phyloP scores from a whole-genome alignment of 2,329 filamentous ascomycete species.

The Cladorrhinum sp. region DNA sequence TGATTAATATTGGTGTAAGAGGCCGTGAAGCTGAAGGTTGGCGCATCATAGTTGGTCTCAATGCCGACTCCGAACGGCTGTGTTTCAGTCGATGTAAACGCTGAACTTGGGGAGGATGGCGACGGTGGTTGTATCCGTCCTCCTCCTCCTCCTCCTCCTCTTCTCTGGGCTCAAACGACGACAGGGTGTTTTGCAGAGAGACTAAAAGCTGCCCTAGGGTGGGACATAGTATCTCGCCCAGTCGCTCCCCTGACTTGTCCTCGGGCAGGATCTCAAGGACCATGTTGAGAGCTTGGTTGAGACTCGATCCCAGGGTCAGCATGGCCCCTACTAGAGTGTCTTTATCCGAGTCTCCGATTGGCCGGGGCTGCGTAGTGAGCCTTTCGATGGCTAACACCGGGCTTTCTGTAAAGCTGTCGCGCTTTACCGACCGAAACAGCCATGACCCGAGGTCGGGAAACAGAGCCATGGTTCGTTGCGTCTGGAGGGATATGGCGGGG shows the following conservation, averaged over 20 bases:
- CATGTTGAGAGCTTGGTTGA: constrained; percentile 25
- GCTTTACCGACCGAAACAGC: constrained; percentile 25
- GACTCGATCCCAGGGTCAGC: constrained; percentile 25
- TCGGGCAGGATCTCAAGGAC: constrained; percentile 25
- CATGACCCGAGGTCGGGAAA: constrained; percentile 24
- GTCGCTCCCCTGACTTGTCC: constrained; percentile 25
- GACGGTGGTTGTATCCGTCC: not conserved
- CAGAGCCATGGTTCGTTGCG: constrained; percentile 20
- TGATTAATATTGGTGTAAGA: constrained; percentile 4
- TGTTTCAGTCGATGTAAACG: constrained; percentile 3
- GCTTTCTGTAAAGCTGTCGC: constrained; percentile 19
- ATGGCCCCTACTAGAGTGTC: constrained; percentile 27
- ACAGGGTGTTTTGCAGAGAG: constrained; percentile 19
- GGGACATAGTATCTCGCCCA: constrained; percentile 27
- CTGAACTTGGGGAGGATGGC: not conserved
- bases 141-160: no score
- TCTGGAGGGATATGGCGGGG: not conserved
- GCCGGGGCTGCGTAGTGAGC: constrained; percentile 22
- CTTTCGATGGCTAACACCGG: constrained; percentile 23
- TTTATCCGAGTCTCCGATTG: constrained; percentile 25
- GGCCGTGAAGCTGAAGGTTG: not conserved
- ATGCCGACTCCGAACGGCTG: constrained; percentile 2
- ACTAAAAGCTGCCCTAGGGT: constrained; percentile 25
- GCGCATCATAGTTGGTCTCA: not conserved
- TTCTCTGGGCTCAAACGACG: constrained; percentile 9